Percentiles rank a stretch among this genome's conserved stretches.
These are phyloP conservation scores for Candolleomyces eurysporus DNA, from an alignment of 768 basidiomycete species.

Conservation along the genomic window DNA sequence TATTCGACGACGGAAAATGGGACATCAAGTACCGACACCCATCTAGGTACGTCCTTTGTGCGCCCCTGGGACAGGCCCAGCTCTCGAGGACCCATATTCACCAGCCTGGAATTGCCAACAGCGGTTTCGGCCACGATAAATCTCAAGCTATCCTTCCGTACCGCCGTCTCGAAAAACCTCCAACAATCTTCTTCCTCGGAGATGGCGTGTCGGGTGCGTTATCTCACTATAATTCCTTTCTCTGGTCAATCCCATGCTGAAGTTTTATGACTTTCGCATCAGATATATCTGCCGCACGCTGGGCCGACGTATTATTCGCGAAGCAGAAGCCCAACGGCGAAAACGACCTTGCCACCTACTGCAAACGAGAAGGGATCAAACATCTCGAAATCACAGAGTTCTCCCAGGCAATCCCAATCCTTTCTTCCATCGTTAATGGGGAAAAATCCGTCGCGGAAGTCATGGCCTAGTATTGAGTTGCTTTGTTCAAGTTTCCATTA, in stretches of 20 bases:
- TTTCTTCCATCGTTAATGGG: conserved; percentile 71
- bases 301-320: conserved; percentile 94
- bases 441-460: conserved; percentile 57
- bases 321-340: conserved; percentile 76
- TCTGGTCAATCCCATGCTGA: not conserved
- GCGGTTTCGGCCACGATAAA: conserved; percentile 94
- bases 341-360: conserved; percentile 86
- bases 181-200: conserved; percentile 93
- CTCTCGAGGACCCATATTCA: not conserved
- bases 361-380: conserved; percentile 71
- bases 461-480: conserved; percentile 6
- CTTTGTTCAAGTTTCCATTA: too few species aligned
- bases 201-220: conserved; percentile 90
- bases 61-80: not conserved
- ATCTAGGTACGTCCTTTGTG: conserved; percentile 53
- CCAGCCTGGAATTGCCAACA: conserved; percentile 20
- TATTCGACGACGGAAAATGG: conserved; percentile 69
- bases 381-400: conserved; percentile 82
- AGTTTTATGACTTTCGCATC: conserved; percentile 1
- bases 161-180: conserved; percentile 62
- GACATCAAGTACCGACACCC: conserved; percentile 87
- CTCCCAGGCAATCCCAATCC: conserved; percentile 53
- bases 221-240: not conserved
- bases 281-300: conserved; percentile 91
- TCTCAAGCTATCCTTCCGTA: conserved; percentile 93